Evolutionary conservation across 139 green algal genomes (phyloP).

Genomic region (Tetraselmis striata): DNA sequence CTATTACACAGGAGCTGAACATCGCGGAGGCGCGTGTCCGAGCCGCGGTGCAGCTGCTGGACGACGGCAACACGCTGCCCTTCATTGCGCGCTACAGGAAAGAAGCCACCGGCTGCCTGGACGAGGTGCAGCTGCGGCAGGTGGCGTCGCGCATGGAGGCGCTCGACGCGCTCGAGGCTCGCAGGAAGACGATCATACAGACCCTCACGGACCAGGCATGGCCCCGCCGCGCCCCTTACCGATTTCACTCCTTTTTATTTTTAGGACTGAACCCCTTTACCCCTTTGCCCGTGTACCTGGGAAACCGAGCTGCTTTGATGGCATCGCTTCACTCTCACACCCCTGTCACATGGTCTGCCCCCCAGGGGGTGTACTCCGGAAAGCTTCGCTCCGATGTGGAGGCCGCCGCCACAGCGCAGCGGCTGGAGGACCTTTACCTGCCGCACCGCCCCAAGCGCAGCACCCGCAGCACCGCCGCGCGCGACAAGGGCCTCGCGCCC

Average conservation of each 20-base stretch:
- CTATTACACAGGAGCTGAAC: not conserved
- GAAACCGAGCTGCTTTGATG: no score
- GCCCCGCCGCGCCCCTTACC: no score
- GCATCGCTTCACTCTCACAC: no score
- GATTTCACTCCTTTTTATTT: no score
- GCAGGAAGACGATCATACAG: not conserved
- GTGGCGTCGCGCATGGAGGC: not conserved
- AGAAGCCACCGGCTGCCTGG: conserved; percentile 24
- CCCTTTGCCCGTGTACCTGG: no score
- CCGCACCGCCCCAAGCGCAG: not conserved
- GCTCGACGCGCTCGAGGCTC: not conserved
- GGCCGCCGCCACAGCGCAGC: not conserved
- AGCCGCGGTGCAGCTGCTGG: conserved; percentile 14
- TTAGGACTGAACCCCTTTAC: no score
- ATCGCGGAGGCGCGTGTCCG: not conserved
- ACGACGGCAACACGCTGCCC: conserved; percentile 25
- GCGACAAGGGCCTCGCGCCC: not conserved
- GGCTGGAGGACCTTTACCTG: conserved; percentile 1
- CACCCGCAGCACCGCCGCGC: not conserved
- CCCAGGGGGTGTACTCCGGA: not conserved
- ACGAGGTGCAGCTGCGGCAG: conserved; percentile 17
- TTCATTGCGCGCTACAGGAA: conserved; percentile 37
- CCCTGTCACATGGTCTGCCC: no score
- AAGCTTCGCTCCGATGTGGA: not conserved
- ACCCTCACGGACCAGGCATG: not conserved